phyloP scores from a whole-genome alignment of 2,329 filamentous ascomycete species.

The Pestalotiopsis sp. region DNA sequence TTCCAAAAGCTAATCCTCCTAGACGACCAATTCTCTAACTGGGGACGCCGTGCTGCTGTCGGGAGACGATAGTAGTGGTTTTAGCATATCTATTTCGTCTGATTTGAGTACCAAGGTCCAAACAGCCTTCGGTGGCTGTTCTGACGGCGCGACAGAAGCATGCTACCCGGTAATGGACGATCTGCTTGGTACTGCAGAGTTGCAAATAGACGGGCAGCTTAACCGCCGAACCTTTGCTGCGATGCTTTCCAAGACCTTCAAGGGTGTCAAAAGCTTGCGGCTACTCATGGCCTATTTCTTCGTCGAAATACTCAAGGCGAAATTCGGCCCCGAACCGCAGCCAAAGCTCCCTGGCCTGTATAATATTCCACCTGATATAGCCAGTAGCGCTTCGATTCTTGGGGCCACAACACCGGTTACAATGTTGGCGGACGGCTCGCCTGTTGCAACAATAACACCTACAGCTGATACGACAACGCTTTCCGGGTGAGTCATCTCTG shows the following conservation, averaged over 20 bases:
- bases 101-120: not conserved
- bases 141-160: not conserved
- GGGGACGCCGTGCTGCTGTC: too few relatives aligned
- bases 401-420: not conserved
- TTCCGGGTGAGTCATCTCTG: not conserved
- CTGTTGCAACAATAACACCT: not conserved
- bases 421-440: not conserved
- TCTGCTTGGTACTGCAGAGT: not conserved
- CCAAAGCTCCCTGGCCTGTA: not conserved
- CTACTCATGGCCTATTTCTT: not conserved
- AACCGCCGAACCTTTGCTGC: not conserved
- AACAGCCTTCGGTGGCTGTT: not conserved
- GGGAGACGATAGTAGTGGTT: too few relatives aligned
- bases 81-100: too few relatives aligned
- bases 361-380: not conserved
- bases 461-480: not conserved
- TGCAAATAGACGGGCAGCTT: not conserved
- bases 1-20: too few relatives aligned
- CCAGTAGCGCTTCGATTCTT: not conserved
- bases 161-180: not conserved
- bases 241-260: not conserved
- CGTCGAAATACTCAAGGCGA: not conserved
- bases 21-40: too few relatives aligned
- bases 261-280: not conserved
- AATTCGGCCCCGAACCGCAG: not conserved